A percentile compares a stretch with the other conserved stretches of the same genome.
These are phyloP conservation scores for Imleria badia DNA, from an alignment of 768 basidiomycete species.

Conservation along the genomic window DNA sequence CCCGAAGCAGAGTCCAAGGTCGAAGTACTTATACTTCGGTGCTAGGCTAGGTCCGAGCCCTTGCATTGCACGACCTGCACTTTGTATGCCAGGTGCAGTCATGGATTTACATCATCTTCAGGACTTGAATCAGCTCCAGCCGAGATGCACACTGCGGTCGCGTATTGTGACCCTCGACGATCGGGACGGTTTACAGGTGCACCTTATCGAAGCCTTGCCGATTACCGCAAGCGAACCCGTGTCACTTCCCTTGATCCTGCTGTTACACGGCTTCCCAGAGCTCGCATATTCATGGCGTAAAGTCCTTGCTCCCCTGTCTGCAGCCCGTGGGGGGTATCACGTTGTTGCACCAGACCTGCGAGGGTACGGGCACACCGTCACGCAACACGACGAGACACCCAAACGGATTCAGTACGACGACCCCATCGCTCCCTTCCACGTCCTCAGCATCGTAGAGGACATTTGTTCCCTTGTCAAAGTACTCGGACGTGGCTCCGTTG, in stretches of 20 bases:
- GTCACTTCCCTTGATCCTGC: constrained; percentile 47
- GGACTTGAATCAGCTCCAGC: constrained; percentile 22
- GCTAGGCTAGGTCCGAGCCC: not conserved
- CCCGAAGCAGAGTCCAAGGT: not conserved
- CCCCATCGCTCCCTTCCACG: constrained; percentile 48
- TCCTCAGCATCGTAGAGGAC: constrained; percentile 53
- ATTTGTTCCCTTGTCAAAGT: constrained; percentile 50
- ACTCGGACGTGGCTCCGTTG: constrained; percentile 47
- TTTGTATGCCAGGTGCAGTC: not conserved
- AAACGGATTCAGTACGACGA: constrained; percentile 42
- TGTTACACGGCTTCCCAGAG: constrained; percentile 69
- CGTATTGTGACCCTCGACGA: constrained; percentile 44
- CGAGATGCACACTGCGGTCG: constrained; percentile 34
- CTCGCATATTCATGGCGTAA: constrained; percentile 67
- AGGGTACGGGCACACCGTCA: constrained; percentile 48
- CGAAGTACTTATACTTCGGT: not conserved
- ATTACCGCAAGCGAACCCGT: constrained; percentile 12
- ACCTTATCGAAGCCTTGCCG: constrained; percentile 50
- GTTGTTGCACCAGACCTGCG: constrained; percentile 65
- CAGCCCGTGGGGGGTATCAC: constrained; percentile 45
- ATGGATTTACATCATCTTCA: constrained; percentile 18
- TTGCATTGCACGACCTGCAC: not conserved
- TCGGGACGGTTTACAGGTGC: constrained; percentile 40
- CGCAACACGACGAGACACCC: constrained; percentile 18
- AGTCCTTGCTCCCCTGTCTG: constrained; percentile 48